A percentile compares a stretch with the other conserved stretches of the same genome.
These are phyloP conservation scores for Prillingera fragicola DNA, from an alignment of 1,284 basidiomycete genomes.

Conservation along the genomic window DNA sequence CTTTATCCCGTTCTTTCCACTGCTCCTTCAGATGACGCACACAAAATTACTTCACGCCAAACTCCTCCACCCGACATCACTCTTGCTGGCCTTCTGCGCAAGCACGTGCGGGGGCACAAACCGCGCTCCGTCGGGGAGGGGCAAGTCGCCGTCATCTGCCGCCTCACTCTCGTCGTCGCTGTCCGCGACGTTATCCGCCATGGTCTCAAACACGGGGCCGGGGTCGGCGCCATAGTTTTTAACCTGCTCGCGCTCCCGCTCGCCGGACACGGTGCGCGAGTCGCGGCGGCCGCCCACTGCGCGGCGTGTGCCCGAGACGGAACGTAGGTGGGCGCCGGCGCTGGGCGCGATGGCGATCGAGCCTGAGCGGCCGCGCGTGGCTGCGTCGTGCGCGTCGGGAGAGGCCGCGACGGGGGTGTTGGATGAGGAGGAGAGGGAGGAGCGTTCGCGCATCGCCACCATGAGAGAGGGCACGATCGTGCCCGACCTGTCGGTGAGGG, in stretches of 20 bases:
- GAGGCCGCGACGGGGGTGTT: too few relatives aligned
- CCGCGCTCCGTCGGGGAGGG: slow-evolving; percentile 13
- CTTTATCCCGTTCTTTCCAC: too few relatives aligned
- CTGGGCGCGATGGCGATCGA: not conserved
- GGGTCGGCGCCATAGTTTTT: slow-evolving; percentile 33
- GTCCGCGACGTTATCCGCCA: slow-evolving; percentile 27
- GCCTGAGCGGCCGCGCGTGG: not conserved
- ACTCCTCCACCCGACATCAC: slow-evolving; percentile 37
- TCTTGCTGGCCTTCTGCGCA: slow-evolving; percentile 21
- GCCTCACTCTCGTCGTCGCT: slow-evolving; percentile 24
- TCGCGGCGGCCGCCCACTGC: slow-evolving; percentile 5
- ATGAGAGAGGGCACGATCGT: slow-evolving; percentile 39
- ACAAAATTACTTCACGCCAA: too few relatives aligned
- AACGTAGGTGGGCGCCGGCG: not conserved
- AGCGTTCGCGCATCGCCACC: slow-evolving; percentile 35
- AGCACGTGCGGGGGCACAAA: slow-evolving; percentile 43
- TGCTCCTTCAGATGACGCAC: not conserved
- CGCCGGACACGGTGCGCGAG: slow-evolving; percentile 23
- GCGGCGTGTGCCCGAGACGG: not conserved
- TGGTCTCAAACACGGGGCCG: slow-evolving; percentile 36
- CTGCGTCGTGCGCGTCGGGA: not conserved
- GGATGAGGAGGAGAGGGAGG: not conserved
- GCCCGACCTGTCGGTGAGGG: slow-evolving; percentile 35
- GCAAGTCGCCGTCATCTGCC: slow-evolving; percentile 11
- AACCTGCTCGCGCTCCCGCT: slow-evolving; percentile 33